Evolutionary conservation across 108 stramenopile genomes (phyloP).

Genomic region (Discostella pseudostelligera): DNA sequence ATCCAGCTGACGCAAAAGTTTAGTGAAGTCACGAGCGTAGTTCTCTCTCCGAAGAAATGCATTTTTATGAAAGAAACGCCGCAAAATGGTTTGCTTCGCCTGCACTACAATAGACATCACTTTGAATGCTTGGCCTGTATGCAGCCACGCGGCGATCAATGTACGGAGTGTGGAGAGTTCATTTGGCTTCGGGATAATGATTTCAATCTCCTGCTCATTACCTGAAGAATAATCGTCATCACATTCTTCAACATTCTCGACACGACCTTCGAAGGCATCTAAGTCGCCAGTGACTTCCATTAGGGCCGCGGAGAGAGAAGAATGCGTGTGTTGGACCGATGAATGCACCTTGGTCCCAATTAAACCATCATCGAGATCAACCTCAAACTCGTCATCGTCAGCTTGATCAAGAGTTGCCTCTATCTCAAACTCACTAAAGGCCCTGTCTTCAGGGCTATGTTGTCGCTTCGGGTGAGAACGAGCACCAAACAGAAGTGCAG

Average conservation of each 20-base stretch:
- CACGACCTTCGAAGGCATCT: constrained; percentile 62
- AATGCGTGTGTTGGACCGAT: constrained; percentile 18
- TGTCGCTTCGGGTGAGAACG: constrained; percentile 45
- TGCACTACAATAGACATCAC: constrained; percentile 54
- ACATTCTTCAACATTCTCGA: constrained; percentile 25
- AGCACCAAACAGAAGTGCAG: constrained; percentile 64
- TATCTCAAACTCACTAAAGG: constrained; percentile 40
- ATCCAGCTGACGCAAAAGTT: constrained; percentile 59
- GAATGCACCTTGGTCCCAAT: constrained; percentile 12
- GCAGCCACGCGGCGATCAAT: constrained; percentile 84
- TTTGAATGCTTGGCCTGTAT: constrained; percentile 72
- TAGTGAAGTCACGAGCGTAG: constrained; percentile 48
- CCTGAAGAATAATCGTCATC: constrained; percentile 32
- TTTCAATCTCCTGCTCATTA: constrained; percentile 12
- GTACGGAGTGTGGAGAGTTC: constrained; percentile 76
- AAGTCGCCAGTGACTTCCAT: constrained; percentile 84
- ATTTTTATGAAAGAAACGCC: constrained; percentile 58
- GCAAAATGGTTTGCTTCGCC: constrained; percentile 54
- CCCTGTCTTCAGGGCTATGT: constrained; percentile 14
- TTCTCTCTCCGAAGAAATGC: constrained; percentile 60
- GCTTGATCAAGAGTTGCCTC: constrained; percentile 29
- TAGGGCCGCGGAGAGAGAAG: constrained; percentile 55
- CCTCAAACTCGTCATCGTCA: constrained; percentile 46
- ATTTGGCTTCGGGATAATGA: constrained; percentile 45
- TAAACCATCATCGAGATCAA: constrained; percentile 35